Evolutionary conservation across 192 early-diverging fungal genomes (phyloP).

Genomic region (Gamsiella multidivaricata): DNA sequence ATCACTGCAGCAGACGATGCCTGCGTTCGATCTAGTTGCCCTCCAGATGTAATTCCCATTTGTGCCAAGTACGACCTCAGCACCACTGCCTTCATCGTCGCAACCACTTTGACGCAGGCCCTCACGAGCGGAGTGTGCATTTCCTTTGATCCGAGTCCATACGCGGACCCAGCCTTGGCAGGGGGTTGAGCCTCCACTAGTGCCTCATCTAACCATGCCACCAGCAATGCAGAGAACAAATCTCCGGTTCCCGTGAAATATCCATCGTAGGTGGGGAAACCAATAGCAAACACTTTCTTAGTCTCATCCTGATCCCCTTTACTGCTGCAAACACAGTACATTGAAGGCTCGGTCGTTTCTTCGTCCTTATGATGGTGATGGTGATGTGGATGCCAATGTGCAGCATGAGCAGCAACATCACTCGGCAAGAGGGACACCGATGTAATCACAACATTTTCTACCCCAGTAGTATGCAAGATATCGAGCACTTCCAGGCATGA

Average conservation of each 20-base stretch:
- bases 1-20: constrained; percentile 56
- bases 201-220: constrained; percentile 69
- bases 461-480: constrained; percentile 73
- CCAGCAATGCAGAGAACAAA: constrained; percentile 79
- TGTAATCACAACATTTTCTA: constrained; percentile 81
- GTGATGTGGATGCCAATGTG: neutral
- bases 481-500: constrained; percentile 68
- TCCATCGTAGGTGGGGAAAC: constrained; percentile 78
- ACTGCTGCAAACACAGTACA: constrained; percentile 43
- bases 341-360: neutral
- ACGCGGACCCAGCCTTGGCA: constrained; percentile 5
- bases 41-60: constrained; percentile 6
- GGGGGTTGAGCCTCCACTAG: neutral
- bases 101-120: constrained; percentile 76
- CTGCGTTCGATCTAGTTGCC: constrained; percentile 20
- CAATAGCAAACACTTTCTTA: constrained; percentile 69
- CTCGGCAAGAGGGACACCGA: constrained; percentile 62
- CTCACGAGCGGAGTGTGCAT: constrained; percentile 35
- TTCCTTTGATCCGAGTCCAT: neutral
- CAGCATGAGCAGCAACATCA: constrained; percentile 22
- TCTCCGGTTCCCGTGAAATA: constrained; percentile 96
- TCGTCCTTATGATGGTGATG: neutral
- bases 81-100: constrained; percentile 78
- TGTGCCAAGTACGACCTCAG: constrained; percentile 67
- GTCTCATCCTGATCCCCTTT: constrained; percentile 5